Conservation (phyloP, 768 basidiomycete species). For the Pleurotus cornucopiae region DNA sequence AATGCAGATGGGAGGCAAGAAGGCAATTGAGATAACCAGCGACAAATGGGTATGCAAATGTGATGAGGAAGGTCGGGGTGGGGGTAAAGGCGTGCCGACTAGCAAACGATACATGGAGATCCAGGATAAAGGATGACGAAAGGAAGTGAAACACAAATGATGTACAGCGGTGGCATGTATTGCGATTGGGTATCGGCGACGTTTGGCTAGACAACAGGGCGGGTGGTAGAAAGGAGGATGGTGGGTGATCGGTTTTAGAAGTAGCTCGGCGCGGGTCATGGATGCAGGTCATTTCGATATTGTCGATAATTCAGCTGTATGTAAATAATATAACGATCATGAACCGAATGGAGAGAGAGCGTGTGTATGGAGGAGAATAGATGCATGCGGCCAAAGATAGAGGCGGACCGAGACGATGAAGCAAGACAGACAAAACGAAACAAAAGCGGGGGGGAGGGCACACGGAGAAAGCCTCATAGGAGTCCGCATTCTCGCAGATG, state of each 20-base stretch:
- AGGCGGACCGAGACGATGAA: constrained; percentile 4
- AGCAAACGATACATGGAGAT: constrained; percentile 9
- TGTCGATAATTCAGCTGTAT: constrained; percentile 9
- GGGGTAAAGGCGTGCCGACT: not conserved
- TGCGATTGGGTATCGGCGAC: not conserved
- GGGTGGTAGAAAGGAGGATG: not conserved
- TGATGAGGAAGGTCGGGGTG: not conserved
- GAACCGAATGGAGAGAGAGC: constrained; percentile 4
- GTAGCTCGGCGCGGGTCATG: constrained; percentile 5
- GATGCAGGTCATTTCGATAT: constrained; percentile 9
- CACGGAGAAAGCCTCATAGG: constrained; percentile 36
- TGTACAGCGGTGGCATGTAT: constrained; percentile 4
- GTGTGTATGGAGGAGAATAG: constrained; percentile 1
- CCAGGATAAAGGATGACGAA: constrained; percentile 1
- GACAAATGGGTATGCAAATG: not conserved
- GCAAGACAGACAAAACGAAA: constrained; percentile 6
- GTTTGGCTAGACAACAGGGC: constrained; percentile 7
- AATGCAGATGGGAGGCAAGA: not conserved
- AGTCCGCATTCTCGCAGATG: constrained; percentile 85
- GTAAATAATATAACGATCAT: constrained; percentile 8
- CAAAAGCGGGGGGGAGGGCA: not conserved
- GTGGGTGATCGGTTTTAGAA: not conserved
- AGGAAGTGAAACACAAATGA: not conserved
- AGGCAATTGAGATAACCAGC: not conserved
- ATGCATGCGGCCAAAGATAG: constrained; percentile 6